Evolutionary conservation across 129 eudicot species (phyloP), one percentile per base, ranked within the genome.

Genomic region (Sambucus nigra): DNA sequence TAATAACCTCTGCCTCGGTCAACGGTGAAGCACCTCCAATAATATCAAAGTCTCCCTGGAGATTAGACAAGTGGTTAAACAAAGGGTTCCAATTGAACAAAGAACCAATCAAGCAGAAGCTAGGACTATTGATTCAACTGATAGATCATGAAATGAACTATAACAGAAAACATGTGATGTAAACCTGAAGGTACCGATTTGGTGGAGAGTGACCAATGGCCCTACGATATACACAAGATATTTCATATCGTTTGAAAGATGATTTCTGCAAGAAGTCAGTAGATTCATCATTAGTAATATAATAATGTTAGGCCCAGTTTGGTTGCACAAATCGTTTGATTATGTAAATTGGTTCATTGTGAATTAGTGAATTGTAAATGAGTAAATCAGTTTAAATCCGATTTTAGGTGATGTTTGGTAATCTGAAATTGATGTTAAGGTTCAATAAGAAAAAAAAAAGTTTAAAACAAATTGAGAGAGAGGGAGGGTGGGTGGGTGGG

Each of bases 151-250:
- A 19, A 23, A 27, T 4, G 25, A 35, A 22, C 3, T 31, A 27
- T 52, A 12, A 19, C 7, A 19, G 22, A 19, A 19, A 17, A 10
- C 44, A 57, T 25, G 54, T n/a, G 58, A 53, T 18, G 42, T 25
- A 49, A 57, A 89, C 97, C 97, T 89, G 98, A 22, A 89, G 94
- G 68, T 84, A 89, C 32, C 80, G 88, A 72, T 79, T 84, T 50
- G 95, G 95, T 31, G 98, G 77, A 52, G 95, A 84, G 79, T 89
- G 98, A 31, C 95, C 98, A 69, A 89, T 76, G 68, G 95, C 79
- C 69, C 76, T 76, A 33, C 98, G 91, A 51, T 84, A 89, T 47
- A 84, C 98, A 64, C 65, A 73, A 26, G 83, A 76, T 66, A 89
- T 68, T 64, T 89, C 95, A 51, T 81, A 89, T n/a, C 98, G 72